phyloP scores from a whole-genome alignment of 768 basidiomycete species.

The Termitomyces sp. region DNA sequence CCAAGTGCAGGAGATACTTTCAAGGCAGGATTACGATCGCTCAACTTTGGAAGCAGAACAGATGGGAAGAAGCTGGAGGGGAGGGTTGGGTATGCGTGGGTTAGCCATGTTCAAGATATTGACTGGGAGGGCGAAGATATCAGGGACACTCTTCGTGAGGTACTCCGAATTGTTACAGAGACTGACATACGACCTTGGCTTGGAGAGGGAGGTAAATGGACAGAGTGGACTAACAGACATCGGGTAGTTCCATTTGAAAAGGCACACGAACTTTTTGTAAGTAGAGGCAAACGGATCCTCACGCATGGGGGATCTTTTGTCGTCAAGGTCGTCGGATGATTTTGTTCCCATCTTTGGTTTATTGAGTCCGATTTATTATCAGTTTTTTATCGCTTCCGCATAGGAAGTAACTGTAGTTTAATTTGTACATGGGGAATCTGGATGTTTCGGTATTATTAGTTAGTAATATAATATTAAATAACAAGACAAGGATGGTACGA shows the following conservation, averaged over 20 bases:
- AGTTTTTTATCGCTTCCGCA: neutral
- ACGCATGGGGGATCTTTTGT: slow-evolving; percentile 39
- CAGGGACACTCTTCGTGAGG: slow-evolving; percentile 38
- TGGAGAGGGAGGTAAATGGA: slow-evolving; percentile 7
- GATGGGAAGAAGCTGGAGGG: slow-evolving; percentile 23
- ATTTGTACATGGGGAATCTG: slow-evolving; percentile 1
- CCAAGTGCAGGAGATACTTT: slow-evolving; percentile 71
- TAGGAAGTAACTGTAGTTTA: slow-evolving; percentile 1
- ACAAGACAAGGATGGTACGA: neutral
- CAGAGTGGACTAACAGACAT: neutral
- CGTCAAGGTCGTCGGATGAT: slow-evolving; percentile 34
- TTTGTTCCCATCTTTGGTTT: neutral
- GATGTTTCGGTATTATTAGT: slow-evolving; percentile 2
- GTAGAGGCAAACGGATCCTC: slow-evolving; percentile 25
- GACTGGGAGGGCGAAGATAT: slow-evolving; percentile 82
- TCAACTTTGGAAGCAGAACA: slow-evolving; percentile 29
- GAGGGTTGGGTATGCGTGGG: slow-evolving; percentile 74
- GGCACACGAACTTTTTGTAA: slow-evolving; percentile 45
- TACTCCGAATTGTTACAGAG: slow-evolving; percentile 26
- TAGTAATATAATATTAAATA: neutral
- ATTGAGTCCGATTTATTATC: neutral
- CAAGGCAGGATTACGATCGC: slow-evolving; percentile 62
- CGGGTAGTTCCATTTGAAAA: slow-evolving; percentile 50
- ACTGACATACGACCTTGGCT: slow-evolving; percentile 14
- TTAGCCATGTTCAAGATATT: slow-evolving; percentile 73